phyloP scores from a whole-genome alignment of 163 green algal species.

The Scenedesmus sp. region DNA sequence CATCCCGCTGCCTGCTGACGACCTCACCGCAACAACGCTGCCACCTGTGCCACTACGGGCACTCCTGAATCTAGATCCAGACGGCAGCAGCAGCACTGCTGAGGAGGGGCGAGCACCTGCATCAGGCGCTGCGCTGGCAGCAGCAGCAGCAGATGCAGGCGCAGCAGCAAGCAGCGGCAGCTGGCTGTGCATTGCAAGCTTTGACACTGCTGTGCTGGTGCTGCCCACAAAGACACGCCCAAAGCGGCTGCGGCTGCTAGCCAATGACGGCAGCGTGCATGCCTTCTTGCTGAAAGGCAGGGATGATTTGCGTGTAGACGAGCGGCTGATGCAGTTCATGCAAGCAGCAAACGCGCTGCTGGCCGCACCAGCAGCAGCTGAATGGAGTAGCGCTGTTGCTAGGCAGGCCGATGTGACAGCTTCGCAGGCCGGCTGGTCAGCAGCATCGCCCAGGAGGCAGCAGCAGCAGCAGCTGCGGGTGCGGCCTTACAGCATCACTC shows the following conservation, averaged over 20 bases:
- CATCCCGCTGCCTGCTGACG: conserved; percentile 55
- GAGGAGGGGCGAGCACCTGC: not conserved
- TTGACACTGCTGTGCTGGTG: conserved; percentile 48
- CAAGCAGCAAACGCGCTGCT: conserved; percentile 25
- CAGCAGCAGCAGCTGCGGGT: conserved; percentile 47
- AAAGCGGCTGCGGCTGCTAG: conserved; percentile 85
- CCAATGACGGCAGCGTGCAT: conserved; percentile 78
- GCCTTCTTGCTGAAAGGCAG: conserved; percentile 92
- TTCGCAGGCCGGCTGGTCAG: not conserved
- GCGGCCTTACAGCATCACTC: conserved; percentile 82
- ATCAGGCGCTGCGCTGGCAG: conserved; percentile 5
- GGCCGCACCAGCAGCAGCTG: not conserved
- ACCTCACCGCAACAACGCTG: conserved; percentile 21
- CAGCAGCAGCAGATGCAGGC: not conserved
- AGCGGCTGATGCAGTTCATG: conserved; percentile 86
- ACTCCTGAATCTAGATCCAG: not conserved
- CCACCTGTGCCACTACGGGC: not conserved
- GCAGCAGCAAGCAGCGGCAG: conserved; percentile 1
- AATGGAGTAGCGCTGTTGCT: too few relatives aligned
- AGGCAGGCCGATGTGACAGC: not conserved
- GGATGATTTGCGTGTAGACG: conserved; percentile 91
- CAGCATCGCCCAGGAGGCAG: not conserved
- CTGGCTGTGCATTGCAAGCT: conserved; percentile 61
- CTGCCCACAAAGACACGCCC: conserved; percentile 93
- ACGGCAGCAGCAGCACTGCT: not conserved